Base-by-base conservation (phyloP, 1,284 basidiomycete genomes). In the Austroboletus niveus region DNA sequence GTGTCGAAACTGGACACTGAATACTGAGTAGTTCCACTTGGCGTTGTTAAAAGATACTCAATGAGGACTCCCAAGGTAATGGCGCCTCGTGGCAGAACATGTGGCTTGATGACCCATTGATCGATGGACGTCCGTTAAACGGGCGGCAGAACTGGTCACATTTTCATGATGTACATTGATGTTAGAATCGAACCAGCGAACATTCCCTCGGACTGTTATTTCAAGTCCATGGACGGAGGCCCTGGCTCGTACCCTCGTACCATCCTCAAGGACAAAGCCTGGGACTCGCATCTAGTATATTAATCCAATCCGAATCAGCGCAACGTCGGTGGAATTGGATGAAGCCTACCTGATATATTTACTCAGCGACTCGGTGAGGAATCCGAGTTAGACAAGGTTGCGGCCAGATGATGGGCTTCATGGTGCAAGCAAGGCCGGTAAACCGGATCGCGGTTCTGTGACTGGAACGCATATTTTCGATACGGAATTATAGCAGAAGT, bases 31-130 rank as follows among this genome's bases (percentile, higher is more conserved):
- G 17, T 17, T 17, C 17, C 17, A 17, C 17, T 17, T 17, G 17
- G 17, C 17, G 17, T 17, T 17, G 17, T 17, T 17, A 17, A 17
- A 17, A 17, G 17, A 17, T 17, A 1, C 17, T 17, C 17, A 17
- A 17, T 17, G 17, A 17, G 17, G 17, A 17, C 24, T 40, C 24
- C 39, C 17, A 42, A 27, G 30, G 45, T 34, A 46, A 48, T 41
- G 39, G 32, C 39, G 60, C 62, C 64, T 64, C 61, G 54, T 64
- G 64, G 62, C 47, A 2, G 34, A 51, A 58, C 53, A 61, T 62
- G 62, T 54, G 54, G 62, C 42, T 22, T 49, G 22, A 30, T 58
- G 31, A 45, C 50, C 49, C 11, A 17, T 40, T 17, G 46, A 47
- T 58, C 20, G 35, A 44, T 22, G 42, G 27, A 17, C 17, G 17